phyloP scores from a whole-genome alignment of 2,329 filamentous ascomycete genomes.

The Macrophomina pseudophaseolina region DNA sequence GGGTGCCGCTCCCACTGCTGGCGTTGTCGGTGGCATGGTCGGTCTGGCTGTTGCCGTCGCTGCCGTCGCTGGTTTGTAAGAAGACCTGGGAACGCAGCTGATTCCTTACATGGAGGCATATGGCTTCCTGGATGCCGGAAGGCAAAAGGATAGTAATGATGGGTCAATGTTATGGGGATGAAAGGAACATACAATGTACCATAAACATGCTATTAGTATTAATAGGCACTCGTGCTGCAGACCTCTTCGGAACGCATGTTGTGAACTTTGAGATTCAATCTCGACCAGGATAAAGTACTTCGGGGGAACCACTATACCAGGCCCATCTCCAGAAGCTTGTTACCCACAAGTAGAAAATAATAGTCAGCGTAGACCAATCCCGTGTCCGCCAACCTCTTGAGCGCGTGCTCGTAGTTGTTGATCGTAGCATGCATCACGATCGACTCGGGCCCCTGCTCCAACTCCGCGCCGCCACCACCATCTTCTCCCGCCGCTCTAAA shows the following conservation, averaged over 20 bases:
- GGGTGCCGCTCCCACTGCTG: slow-evolving; percentile 36
- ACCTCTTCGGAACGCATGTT: neutral
- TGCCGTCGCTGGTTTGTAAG: slow-evolving; percentile 14
- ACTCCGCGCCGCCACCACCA: slow-evolving; percentile 29
- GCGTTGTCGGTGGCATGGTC: slow-evolving; percentile 11
- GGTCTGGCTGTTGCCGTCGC: slow-evolving; percentile 18
- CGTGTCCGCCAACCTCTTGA: slow-evolving; percentile 49
- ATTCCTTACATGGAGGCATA: neutral
- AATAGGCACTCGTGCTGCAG: slow-evolving; percentile 20
- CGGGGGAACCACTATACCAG: slow-evolving; percentile 2
- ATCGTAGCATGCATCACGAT: slow-evolving; percentile 53
- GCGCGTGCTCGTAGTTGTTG: slow-evolving; percentile 51
- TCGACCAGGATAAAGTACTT: no score
- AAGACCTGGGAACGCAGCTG: neutral
- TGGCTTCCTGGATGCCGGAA: neutral
- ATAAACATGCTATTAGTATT: slow-evolving; percentile 3
- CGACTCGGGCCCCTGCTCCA: slow-evolving; percentile 42
- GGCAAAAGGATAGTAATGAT: neutral
- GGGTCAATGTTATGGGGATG: neutral
- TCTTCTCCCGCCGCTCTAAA: neutral
- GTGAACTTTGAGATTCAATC: no score
- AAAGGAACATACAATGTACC: neutral
- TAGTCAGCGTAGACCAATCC: slow-evolving; percentile 55
- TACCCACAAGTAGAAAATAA: slow-evolving; percentile 51
- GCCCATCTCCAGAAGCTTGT: slow-evolving; percentile 43